Evolutionary conservation across 2,329 filamentous ascomycete species (phyloP).

Genomic region (Cercospora citrullina): DNA sequence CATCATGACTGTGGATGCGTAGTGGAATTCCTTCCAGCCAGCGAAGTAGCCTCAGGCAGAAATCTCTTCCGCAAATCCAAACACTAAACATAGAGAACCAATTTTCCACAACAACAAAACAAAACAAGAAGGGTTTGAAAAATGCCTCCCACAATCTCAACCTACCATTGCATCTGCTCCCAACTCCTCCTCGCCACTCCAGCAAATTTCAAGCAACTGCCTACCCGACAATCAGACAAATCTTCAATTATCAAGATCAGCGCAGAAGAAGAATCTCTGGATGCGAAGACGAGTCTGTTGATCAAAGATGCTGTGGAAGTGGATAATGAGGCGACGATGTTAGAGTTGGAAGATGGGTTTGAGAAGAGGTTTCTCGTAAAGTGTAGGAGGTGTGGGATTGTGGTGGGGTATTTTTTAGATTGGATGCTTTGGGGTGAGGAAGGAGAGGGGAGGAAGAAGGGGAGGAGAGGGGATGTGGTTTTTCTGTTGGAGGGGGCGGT

Average conservation of each 20-base stretch:
- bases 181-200: conserved; percentile 64
- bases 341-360: conserved; percentile 57
- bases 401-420: conserved; percentile 64
- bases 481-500: conserved; percentile 64
- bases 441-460: conserved; percentile 36
- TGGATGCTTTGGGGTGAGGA: conserved; percentile 48
- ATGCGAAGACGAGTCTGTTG: conserved; percentile 26
- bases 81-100: too few relatives aligned
- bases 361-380: conserved; percentile 63
- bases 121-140: not conserved
- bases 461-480: conserved; percentile 51
- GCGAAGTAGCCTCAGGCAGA: too few relatives aligned
- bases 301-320: conserved; percentile 16
- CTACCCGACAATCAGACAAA: conserved; percentile 55
- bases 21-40: too few relatives aligned
- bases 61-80: too few relatives aligned
- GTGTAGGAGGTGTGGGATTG: conserved; percentile 62
- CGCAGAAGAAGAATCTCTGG: conserved; percentile 21
- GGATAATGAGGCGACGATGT: conserved; percentile 24
- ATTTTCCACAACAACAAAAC: not conserved
- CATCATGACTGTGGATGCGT: too few relatives aligned
- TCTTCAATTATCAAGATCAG: conserved; percentile 59
- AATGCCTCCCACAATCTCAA: conserved; percentile 31
- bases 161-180: conserved; percentile 66
- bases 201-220: conserved; percentile 52